Evolutionary conservation across 2,329 filamentous ascomycete species (phyloP), one percentile per base, ranked within the genome.

Genomic region (Chrysoporthe puriensis): DNA sequence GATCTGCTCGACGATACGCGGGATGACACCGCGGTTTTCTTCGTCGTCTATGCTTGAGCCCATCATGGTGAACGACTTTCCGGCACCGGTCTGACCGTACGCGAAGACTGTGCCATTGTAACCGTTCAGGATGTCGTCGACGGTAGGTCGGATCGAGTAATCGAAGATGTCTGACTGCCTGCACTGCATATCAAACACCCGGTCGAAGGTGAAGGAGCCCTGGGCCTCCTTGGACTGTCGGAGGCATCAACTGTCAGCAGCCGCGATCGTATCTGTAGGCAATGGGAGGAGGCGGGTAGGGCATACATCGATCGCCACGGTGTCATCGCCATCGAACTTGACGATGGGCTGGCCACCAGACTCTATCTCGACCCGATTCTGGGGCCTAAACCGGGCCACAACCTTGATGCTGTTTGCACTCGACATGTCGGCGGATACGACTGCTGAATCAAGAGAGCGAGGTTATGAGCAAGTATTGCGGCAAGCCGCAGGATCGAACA

Each of bases 51-150:
- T 97, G 79, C 95, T 94, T 62, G 91, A 91, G 70, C 92, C 93
- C 93, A 96, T 97, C 96, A 99, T 99, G 64, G 96, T 98, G 79
- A 97, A 98, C 32, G 96, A 98, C 85, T 99, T 99, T 84, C 96
- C 96, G 14, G 95, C 94, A 79, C 96, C 96, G 0, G 96, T 99
- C 85, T 98, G 96, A 72, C 96, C 96, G 79, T 99, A 99, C 71
- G 96, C 96, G 76, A 99, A 98, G 73, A 99, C 95, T 16, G 95
- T 98, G 77, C 95, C 96, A 83, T 99, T 99, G 87, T 99, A 99
- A 72, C 96, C 96, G 81, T 98, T 97, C 72, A 99, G 86, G 73
- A 99, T 97, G 79, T 98, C 96, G 82, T 98, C 95, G 73, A 99
- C 96, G 26, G 96, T 98, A 36, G 93, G 88, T 72, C 92, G 90